Evolutionary conservation across 352 stramenopile species (phyloP).

Genomic region (Globisporangium echinulatum): DNA sequence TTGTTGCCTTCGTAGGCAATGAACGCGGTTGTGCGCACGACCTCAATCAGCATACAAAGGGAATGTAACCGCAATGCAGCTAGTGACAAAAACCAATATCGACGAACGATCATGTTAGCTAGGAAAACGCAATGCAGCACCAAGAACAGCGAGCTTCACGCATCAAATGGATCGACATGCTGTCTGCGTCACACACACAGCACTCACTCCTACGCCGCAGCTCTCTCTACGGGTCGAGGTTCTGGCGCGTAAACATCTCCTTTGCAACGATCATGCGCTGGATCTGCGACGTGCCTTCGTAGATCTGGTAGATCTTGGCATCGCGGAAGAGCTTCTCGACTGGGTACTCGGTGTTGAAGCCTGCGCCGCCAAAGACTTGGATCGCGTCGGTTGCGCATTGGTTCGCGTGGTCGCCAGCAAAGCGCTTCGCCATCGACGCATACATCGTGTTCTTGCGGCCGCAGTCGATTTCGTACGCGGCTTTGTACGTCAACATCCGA

Average conservation of each 20-base stretch:
- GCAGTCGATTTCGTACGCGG: conserved; percentile 86
- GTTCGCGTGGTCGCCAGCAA: conserved; percentile 84
- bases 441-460: conserved; percentile 87
- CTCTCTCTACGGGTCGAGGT: conserved; percentile 48
- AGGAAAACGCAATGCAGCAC: too few species aligned
- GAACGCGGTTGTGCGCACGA: too few species aligned
- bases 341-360: conserved; percentile 90
- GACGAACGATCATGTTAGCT: too few species aligned
- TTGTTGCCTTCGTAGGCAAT: too few species aligned
- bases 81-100: too few species aligned
- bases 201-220: too few species aligned
- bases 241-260: conserved; percentile 72
- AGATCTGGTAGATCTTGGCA: conserved; percentile 91
- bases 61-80: too few species aligned
- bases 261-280: conserved; percentile 89
- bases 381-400: conserved; percentile 83
- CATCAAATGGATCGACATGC: not conserved
- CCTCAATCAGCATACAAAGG: too few species aligned
- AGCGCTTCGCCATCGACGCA: conserved; percentile 89
- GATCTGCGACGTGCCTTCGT: conserved; percentile 90
- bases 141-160: not conserved
- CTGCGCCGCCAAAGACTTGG: conserved; percentile 87
- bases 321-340: conserved; percentile 92
- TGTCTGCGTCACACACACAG: too few species aligned
- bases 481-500: conserved; percentile 84